These are phyloP conservation scores for Trypanosoma theileri DNA, from an alignment of 208 protist genomes.

Conservation along the genomic window DNA sequence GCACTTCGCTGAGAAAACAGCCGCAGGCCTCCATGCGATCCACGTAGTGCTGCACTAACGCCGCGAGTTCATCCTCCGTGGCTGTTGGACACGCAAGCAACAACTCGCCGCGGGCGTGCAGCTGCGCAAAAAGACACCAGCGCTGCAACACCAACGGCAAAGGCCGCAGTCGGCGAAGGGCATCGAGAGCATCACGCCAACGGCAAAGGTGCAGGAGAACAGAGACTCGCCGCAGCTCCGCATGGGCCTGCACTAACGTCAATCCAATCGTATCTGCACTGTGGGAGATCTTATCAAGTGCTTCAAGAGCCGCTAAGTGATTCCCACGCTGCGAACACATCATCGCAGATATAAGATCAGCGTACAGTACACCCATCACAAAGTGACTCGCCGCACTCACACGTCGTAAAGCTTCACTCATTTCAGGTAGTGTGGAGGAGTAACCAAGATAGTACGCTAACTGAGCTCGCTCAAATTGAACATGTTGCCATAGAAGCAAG, in stretches of 20 bases:
- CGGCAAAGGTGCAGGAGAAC: conserved; percentile 20
- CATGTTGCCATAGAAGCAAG: conserved; percentile 57
- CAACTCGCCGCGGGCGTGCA: conserved; percentile 23
- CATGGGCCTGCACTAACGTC: conserved; percentile 17
- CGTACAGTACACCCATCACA: conserved; percentile 59
- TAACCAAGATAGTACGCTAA: conserved; percentile 60
- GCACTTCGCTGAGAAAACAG: conserved; percentile 23
- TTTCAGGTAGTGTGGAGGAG: conserved; percentile 25
- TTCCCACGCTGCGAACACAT: conserved; percentile 35
- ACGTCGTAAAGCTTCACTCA: conserved; percentile 31
- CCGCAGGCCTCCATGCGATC: conserved; percentile 22
- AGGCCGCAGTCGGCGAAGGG: conserved; percentile 2
- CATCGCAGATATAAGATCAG: conserved; percentile 53
- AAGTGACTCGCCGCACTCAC: conserved; percentile 54
- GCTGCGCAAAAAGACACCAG: conserved; percentile 17
- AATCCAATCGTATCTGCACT: conserved; percentile 51
- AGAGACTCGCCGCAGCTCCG: conserved; percentile 13
- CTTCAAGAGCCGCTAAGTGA: conserved; percentile 36
- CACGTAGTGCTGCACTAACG: conserved; percentile 15
- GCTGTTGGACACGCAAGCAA: conserved; percentile 8
- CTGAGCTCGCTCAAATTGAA: conserved; percentile 59
- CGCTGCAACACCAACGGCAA: conserved; percentile 17
- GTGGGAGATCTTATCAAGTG: conserved; percentile 27
- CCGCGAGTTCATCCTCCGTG: conserved; percentile 15
- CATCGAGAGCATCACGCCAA: conserved; percentile 25